phyloP scores from a whole-genome alignment of 257 asterid species.

The Solanum tarijense region DNA sequence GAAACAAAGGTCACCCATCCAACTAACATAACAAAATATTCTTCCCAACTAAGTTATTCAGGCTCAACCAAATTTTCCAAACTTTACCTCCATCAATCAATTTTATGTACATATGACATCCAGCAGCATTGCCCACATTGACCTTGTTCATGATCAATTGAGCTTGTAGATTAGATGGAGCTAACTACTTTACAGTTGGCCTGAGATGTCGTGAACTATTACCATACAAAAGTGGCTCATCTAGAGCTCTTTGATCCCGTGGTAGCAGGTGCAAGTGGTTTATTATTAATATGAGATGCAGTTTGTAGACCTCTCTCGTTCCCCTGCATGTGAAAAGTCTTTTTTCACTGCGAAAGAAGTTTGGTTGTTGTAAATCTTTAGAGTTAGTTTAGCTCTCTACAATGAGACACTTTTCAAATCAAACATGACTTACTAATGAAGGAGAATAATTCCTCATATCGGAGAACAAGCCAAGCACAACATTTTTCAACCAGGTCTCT shows the following conservation, averaged over 20 bases:
- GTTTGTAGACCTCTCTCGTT: conserved; percentile 41
- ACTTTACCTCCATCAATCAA: conserved; percentile 50
- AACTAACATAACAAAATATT: conserved; percentile 44
- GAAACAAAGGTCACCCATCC: conserved; percentile 55
- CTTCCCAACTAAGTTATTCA: conserved; percentile 37
- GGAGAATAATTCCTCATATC: conserved; percentile 74
- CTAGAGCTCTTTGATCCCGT: conserved; percentile 41
- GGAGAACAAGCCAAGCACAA: conserved; percentile 68
- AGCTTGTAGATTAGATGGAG: conserved; percentile 58
- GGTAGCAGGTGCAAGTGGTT: conserved; percentile 34
- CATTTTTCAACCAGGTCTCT: conserved; percentile 89
- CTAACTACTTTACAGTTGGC: conserved; percentile 66
- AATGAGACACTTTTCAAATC: not conserved
- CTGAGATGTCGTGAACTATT: conserved; percentile 62
- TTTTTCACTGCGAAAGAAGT: conserved; percentile 63
- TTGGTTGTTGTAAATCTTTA: conserved; percentile 33
- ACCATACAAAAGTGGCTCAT: conserved; percentile 25
- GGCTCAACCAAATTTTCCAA: conserved; percentile 48
- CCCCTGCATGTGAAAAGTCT: conserved; percentile 43
- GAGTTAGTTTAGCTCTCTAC: conserved; percentile 8
- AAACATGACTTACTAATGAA: conserved; percentile 47
- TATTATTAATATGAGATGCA: conserved; percentile 33
- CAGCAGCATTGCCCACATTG: conserved; percentile 25
- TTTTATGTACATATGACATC: conserved; percentile 42
- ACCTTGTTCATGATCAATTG: conserved; percentile 12